Percentiles rank a stretch among this genome's conserved stretches.
Conservation (phyloP, 257 asterid species). For the Dorcoceras hygrometricum region DNA sequence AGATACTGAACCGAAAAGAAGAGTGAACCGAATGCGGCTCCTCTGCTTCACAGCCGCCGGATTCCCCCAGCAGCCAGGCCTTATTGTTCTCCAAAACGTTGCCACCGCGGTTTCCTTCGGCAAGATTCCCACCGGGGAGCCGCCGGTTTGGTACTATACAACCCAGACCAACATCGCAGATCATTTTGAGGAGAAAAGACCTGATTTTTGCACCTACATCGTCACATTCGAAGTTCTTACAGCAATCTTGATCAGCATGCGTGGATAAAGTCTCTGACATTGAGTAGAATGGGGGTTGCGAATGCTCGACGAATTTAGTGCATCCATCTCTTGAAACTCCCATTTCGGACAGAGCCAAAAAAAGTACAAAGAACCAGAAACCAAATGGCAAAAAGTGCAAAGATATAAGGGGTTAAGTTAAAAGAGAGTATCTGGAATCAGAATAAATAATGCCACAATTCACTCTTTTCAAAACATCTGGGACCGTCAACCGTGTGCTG, state of each 20-base stretch:
- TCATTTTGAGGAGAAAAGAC: slow-evolving; percentile 59
- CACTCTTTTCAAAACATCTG: not conserved
- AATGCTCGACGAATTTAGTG: slow-evolving; percentile 24
- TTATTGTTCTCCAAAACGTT: slow-evolving; percentile 56
- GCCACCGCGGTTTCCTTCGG: not conserved
- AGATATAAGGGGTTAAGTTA: slow-evolving; percentile 26
- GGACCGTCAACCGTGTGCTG: not conserved
- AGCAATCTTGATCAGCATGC: slow-evolving; percentile 20
- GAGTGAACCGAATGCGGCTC: slow-evolving; percentile 85
- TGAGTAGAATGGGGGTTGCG: not conserved
- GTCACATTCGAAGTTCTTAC: slow-evolving; percentile 21
- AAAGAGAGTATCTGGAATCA: slow-evolving; percentile 2
- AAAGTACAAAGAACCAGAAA: slow-evolving; percentile 42
- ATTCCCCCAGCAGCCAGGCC: slow-evolving; percentile 90
- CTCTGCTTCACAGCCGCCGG: slow-evolving; percentile 76
- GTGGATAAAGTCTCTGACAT: slow-evolving; percentile 13
- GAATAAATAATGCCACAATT: too few species aligned
- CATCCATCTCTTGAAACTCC: slow-evolving; percentile 47
- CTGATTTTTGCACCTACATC: slow-evolving; percentile 51
- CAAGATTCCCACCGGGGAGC: slow-evolving; percentile 31
- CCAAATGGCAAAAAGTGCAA: slow-evolving; percentile 33
- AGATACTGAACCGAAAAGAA: slow-evolving; percentile 83
- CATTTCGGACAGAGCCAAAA: slow-evolving; percentile 35
- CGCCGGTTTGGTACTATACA: slow-evolving; percentile 56
- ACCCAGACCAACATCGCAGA: slow-evolving; percentile 66